Conservation (phyloP, 768 basidiomycete genomes). For the Pleurotus cornucopiae region DNA sequence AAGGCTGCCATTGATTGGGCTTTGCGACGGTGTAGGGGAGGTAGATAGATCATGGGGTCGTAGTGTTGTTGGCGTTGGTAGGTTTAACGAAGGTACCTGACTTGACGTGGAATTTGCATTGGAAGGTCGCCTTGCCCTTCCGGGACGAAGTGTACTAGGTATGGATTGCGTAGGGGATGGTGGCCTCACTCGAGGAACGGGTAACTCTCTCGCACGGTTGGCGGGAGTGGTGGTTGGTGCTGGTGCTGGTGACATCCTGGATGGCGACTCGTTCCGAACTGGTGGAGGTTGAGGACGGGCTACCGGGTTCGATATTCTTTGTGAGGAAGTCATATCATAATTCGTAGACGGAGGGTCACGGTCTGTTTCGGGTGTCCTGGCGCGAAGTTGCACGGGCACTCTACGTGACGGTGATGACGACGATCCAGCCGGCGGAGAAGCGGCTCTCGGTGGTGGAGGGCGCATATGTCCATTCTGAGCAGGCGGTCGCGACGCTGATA, state of each 20-base stretch:
- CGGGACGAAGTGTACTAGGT: slow-evolving; percentile 21
- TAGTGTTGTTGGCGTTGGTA: slow-evolving; percentile 12
- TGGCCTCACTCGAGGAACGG: slow-evolving; percentile 18
- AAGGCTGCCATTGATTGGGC: slow-evolving; percentile 8
- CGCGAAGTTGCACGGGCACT: slow-evolving; percentile 14
- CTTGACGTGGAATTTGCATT: slow-evolving; percentile 37
- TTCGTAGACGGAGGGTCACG: neutral
- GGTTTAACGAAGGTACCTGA: slow-evolving; percentile 23
- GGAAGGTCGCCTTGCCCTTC: slow-evolving; percentile 37
- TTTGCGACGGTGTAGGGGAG: slow-evolving; percentile 10
- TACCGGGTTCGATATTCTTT: slow-evolving; percentile 16
- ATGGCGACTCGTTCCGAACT: slow-evolving; percentile 19
- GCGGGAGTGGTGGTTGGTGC: slow-evolving; percentile 30
- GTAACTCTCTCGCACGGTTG: slow-evolving; percentile 13
- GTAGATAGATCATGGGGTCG: neutral
- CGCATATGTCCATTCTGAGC: slow-evolving; percentile 18
- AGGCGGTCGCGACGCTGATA: slow-evolving; percentile 13
- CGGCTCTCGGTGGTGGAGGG: slow-evolving; percentile 14
- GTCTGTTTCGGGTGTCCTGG: slow-evolving; percentile 14
- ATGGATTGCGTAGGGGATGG: slow-evolving; percentile 30
- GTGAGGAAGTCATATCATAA: slow-evolving; percentile 14
- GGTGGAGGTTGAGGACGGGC: slow-evolving; percentile 17
- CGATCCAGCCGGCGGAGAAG: neutral
- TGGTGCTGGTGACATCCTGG: slow-evolving; percentile 21
- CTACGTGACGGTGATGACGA: slow-evolving; percentile 11